These are phyloP conservation scores for Phyllosticta citrichinensis DNA, from an alignment of 2,329 filamentous ascomycete genomes.

Conservation along the genomic window DNA sequence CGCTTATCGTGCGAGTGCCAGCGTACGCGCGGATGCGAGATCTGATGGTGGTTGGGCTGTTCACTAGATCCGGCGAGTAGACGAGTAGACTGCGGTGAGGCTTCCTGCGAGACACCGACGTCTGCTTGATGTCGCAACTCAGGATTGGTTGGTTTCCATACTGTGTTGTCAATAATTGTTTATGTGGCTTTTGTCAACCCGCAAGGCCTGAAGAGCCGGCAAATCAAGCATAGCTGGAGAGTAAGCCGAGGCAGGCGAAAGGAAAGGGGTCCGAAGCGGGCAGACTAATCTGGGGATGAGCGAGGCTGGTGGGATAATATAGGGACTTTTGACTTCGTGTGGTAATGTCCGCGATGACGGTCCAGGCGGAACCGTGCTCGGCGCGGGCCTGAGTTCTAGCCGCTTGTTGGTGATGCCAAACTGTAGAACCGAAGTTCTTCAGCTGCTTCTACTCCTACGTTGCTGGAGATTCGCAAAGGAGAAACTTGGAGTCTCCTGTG, in stretches of 20 bases:
- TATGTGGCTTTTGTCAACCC: neutral
- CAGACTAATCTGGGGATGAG: neutral
- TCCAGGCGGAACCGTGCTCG: neutral
- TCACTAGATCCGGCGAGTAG: neutral
- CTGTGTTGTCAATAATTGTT: neutral
- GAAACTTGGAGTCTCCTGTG: too few species aligned
- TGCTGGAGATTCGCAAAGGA: too few species aligned
- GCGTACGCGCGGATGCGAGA: neutral
- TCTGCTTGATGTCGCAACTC: neutral
- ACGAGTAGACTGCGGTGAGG: neutral
- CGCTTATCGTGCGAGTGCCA: neutral
- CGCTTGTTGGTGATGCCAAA: neutral
- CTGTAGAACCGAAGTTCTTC: neutral
- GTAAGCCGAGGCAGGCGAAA: neutral
- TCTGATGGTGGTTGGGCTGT: neutral
- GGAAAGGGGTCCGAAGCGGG: neutral
- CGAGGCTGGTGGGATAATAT: neutral
- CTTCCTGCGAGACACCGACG: neutral
- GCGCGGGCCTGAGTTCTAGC: neutral
- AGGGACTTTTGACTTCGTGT: neutral
- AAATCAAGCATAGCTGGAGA: neutral
- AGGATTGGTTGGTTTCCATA: neutral
- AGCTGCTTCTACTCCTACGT: too few species aligned
- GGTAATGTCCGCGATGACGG: neutral
- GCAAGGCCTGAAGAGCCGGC: neutral